Percentiles rank a stretch among this genome's conserved stretches.
phyloP scores from a whole-genome alignment of 2,329 filamentous ascomycete species.

The Cytospora paraplurivora region DNA sequence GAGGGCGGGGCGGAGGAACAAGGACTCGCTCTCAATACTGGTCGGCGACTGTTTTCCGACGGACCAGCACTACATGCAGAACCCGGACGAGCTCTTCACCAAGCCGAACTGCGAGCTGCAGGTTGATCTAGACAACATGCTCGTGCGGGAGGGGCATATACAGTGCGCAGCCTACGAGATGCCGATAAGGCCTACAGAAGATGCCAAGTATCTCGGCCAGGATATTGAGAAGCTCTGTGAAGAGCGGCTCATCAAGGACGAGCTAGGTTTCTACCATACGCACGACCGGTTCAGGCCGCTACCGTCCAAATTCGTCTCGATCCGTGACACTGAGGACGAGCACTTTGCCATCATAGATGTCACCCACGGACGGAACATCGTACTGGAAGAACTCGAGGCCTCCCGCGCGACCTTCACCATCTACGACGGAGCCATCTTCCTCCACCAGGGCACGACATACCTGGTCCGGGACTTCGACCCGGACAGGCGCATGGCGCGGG shows the following conservation, averaged over 20 bases:
- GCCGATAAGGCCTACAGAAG: constrained; percentile 79
- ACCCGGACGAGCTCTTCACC: constrained; percentile 90
- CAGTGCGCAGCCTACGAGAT: constrained; percentile 96
- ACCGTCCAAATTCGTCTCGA: constrained; percentile 80
- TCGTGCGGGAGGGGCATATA: constrained; percentile 89
- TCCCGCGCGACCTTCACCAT: constrained; percentile 94
- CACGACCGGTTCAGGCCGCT: constrained; percentile 84
- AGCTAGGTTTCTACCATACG: constrained; percentile 84
- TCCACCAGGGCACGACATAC: constrained; percentile 94
- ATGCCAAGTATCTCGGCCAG: constrained; percentile 76
- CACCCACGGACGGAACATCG: constrained; percentile 77
- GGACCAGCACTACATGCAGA: constrained; percentile 96
- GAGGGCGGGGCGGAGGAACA: constrained; percentile 86
- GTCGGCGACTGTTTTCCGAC: constrained; percentile 88
- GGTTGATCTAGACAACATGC: constrained; percentile 88
- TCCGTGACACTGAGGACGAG: constrained; percentile 85
- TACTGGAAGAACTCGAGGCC: constrained; percentile 94
- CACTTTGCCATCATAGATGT: constrained; percentile 93
- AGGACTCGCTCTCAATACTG: constrained; percentile 87
- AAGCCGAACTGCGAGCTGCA: constrained; percentile 87
- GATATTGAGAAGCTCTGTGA: constrained; percentile 71
- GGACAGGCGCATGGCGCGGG: constrained; percentile 79
- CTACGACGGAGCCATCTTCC: constrained; percentile 95
- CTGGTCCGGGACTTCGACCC: constrained; percentile 86
- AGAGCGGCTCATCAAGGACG: constrained; percentile 73